Conservation (phyloP, 441 rosid species). For the Adansonia gregorii region DNA sequence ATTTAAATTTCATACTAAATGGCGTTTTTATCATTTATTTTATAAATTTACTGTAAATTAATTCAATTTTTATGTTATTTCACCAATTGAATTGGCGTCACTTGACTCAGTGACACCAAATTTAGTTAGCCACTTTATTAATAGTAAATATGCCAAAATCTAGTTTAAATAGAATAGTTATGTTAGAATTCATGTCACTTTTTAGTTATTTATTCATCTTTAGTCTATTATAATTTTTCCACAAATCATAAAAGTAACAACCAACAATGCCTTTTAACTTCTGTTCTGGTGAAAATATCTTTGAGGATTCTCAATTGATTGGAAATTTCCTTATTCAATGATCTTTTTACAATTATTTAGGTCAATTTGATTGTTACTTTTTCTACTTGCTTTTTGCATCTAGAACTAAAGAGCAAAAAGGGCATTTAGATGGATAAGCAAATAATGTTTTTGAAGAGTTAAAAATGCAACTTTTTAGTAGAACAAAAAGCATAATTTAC, state of each 20-base stretch:
- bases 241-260: neutral
- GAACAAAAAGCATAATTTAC: neutral
- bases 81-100: too few species aligned
- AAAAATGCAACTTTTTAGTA: neutral
- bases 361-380: neutral
- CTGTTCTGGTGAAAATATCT: neutral
- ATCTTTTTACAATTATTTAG: neutral
- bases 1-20: too few species aligned
- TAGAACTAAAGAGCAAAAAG: neutral
- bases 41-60: too few species aligned
- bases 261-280: neutral
- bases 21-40: too few species aligned
- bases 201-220: neutral
- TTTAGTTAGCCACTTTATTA: too few species aligned
- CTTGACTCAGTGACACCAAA: too few species aligned
- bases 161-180: neutral
- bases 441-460: neutral
- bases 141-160: too few species aligned
- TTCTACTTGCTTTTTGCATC: neutral
- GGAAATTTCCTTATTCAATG: neutral
- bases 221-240: neutral
- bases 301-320: neutral
- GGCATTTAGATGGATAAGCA: neutral
- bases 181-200: neutral
- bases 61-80: too few species aligned